Percentiles rank a stretch among this genome's conserved stretches.
Evolutionary conservation across 345 rosid species (phyloP).

Genomic region (Adansonia digitata): DNA sequence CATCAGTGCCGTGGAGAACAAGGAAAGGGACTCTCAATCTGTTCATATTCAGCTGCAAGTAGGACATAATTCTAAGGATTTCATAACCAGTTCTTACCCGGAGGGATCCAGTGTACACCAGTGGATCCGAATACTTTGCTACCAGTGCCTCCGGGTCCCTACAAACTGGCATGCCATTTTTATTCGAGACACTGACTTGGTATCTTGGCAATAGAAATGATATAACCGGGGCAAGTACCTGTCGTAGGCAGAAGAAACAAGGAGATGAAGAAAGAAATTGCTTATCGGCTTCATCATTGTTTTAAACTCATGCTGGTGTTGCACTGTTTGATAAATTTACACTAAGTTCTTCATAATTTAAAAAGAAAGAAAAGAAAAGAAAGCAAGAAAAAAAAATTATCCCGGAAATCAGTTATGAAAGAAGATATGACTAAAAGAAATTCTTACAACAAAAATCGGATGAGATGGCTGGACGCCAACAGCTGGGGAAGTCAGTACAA

Average conservation of each 20-base stretch:
- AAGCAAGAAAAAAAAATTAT: not conserved
- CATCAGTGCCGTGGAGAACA: conserved; percentile 75
- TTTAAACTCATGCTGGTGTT: not conserved
- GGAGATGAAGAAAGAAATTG: not conserved
- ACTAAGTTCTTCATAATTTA: not conserved
- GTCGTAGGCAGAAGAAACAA: not conserved
- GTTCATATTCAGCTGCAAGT: not conserved
- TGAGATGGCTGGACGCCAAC: not conserved
- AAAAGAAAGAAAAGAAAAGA: not conserved
- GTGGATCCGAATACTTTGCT: conserved; percentile 1
- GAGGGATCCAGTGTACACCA: not conserved
- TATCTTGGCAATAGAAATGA: conserved; percentile 2
- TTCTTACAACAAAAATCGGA: not conserved
- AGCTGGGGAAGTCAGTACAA: conserved; percentile 1
- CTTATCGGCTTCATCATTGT: not conserved
- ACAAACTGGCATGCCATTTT: not conserved
- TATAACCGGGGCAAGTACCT: not conserved
- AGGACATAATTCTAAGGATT: not conserved
- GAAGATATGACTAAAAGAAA: not conserved
- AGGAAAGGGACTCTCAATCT: not conserved
- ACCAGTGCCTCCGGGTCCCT: conserved; percentile 1
- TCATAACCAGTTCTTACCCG: not conserved
- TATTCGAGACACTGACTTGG: not conserved
- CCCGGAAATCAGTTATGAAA: not conserved
- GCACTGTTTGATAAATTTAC: not conserved